Evolutionary conservation across 805 yeast species (phyloP).

Genomic region (Saccharomycopsis guyanensis): DNA sequence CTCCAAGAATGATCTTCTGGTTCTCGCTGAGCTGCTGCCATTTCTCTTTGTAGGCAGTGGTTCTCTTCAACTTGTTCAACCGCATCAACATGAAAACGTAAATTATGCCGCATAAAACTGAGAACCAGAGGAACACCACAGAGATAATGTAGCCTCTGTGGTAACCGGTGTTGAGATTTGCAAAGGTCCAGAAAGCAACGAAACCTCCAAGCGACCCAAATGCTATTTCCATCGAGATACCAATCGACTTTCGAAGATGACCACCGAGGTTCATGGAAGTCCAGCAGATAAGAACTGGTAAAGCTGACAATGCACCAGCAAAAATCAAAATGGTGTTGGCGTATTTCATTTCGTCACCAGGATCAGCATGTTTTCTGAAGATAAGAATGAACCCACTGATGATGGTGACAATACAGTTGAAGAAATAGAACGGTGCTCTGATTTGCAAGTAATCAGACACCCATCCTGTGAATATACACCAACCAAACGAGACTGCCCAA

Average conservation of each 20-base stretch:
- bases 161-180: conserved; percentile 62
- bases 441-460: conserved; percentile 37
- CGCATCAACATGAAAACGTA: conserved; percentile 31
- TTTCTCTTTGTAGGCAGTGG: conserved; percentile 20
- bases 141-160: too few relatives aligned
- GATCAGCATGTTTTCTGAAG: conserved; percentile 1
- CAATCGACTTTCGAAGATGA: too few relatives aligned
- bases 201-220: too few relatives aligned
- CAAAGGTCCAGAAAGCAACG: too few relatives aligned
- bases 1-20: conserved; percentile 31
- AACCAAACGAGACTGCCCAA: conserved; percentile 38
- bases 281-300: too few relatives aligned
- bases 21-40: conserved; percentile 23
- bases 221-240: too few relatives aligned
- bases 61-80: conserved; percentile 7
- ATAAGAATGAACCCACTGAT: conserved; percentile 5
- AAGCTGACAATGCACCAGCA: conserved; percentile 42
- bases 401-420: conserved; percentile 20
- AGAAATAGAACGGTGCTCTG: too few relatives aligned
- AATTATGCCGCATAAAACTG: conserved; percentile 28
- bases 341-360: conserved; percentile 5
- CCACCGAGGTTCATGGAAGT: too few relatives aligned
- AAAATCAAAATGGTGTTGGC: conserved; percentile 27
- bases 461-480: not conserved
- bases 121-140: too few relatives aligned